Conservation (phyloP, 2,329 filamentous ascomycete species). For the Zopfia rhizophila region DNA sequence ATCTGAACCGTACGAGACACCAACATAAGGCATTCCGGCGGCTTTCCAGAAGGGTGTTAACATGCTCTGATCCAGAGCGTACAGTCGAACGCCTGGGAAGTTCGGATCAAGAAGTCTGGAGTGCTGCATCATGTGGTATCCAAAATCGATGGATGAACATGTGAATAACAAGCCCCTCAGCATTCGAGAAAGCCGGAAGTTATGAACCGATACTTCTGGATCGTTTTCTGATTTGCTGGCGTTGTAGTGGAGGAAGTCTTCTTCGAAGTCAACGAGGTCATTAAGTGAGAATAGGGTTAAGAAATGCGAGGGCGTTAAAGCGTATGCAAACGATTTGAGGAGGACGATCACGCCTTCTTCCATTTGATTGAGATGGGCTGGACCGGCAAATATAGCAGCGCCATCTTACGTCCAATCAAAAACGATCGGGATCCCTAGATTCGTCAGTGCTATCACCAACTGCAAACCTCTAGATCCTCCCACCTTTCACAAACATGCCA, state of each 20-base stretch:
- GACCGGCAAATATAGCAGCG: slow-evolving; percentile 15
- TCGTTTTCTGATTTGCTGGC: slow-evolving; percentile 11
- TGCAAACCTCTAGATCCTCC: background rate
- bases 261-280: slow-evolving; percentile 12
- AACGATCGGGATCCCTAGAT: slow-evolving; percentile 21
- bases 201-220: slow-evolving; percentile 18
- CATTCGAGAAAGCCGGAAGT: slow-evolving; percentile 22
- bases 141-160: slow-evolving; percentile 27
- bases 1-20: slow-evolving; percentile 18
- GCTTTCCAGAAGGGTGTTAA: slow-evolving; percentile 20
- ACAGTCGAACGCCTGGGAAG: slow-evolving; percentile 11
- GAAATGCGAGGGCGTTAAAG: slow-evolving; percentile 5
- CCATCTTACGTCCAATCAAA: slow-evolving; percentile 24
- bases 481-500: slow-evolving; percentile 22
- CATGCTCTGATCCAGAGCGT: slow-evolving; percentile 25
- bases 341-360: slow-evolving; percentile 16
- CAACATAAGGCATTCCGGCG: slow-evolving; percentile 23
- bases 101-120: background rate
- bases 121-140: slow-evolving; percentile 14
- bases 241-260: slow-evolving; percentile 17
- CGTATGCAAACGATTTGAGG: slow-evolving; percentile 16
- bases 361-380: slow-evolving; percentile 7
- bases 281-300: slow-evolving; percentile 12
- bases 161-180: slow-evolving; percentile 25
- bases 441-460: background rate